These are phyloP conservation scores for Pseudogymnoascus sp. DNA, from an alignment of 2,329 filamentous ascomycete species.

Conservation along the genomic window DNA sequence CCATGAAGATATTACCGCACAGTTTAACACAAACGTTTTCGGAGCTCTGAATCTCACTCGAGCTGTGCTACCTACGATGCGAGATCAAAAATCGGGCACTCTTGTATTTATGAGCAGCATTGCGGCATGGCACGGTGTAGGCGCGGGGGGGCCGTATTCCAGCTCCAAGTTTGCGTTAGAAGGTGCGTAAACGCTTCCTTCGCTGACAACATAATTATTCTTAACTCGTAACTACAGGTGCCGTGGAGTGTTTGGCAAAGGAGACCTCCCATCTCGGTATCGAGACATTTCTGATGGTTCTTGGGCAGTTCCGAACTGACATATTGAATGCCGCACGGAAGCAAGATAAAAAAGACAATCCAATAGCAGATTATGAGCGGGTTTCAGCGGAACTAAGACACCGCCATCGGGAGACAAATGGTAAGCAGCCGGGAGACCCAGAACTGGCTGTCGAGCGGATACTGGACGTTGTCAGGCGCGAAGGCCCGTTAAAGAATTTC, in stretches of 20 bases:
- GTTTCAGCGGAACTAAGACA: background rate
- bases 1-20: constrained; percentile 9
- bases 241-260: constrained; percentile 13
- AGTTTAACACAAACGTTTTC: constrained; percentile 46
- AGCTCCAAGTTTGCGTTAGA: constrained; percentile 16
- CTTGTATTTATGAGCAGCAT: constrained; percentile 16
- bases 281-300: constrained; percentile 31
- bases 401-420: background rate
- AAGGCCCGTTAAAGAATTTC: constrained; percentile 27
- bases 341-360: constrained; percentile 7
- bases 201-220: background rate
- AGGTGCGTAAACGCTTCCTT: constrained; percentile 9
- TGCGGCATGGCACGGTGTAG: constrained; percentile 12
- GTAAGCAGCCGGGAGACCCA: constrained; percentile 32
- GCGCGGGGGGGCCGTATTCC: constrained; percentile 12
- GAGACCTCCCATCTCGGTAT: constrained; percentile 15
- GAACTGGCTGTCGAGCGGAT: constrained; percentile 31
- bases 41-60: constrained; percentile 40
- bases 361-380: constrained; percentile 10
- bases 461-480: constrained; percentile 29
- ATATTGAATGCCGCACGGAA: constrained; percentile 23
- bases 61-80: constrained; percentile 39
- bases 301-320: constrained; percentile 42
- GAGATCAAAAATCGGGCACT: constrained; percentile 32
- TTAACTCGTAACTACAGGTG: constrained; percentile 8